These are phyloP conservation scores for Mercurialis annua DNA, from an alignment of 345 rosid genomes.

Conservation along the genomic window DNA sequence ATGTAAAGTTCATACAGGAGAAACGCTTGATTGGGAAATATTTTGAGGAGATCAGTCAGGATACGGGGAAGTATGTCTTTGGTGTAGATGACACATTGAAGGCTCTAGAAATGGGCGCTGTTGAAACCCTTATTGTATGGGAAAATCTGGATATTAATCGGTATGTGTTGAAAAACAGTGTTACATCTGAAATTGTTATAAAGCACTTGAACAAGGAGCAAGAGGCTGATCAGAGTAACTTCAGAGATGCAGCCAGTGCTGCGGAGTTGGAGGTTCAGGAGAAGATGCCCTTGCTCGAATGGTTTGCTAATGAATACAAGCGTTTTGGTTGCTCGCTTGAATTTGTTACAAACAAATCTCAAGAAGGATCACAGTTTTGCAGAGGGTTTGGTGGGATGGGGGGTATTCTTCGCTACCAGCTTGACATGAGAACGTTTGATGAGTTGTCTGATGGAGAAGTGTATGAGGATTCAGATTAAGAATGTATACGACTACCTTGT, in stretches of 20 bases:
- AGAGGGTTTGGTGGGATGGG: constrained; percentile 39
- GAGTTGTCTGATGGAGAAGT: constrained; percentile 21
- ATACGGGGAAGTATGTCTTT: constrained; percentile 33
- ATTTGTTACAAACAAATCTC: constrained; percentile 38
- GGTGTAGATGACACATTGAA: constrained; percentile 36
- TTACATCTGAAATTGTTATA: constrained; percentile 23
- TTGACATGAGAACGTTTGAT: constrained; percentile 27
- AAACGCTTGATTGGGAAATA: constrained; percentile 35
- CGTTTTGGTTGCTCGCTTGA: constrained; percentile 28
- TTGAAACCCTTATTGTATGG: constrained; percentile 34
- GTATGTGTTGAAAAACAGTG: constrained; percentile 30
- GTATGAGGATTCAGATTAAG: constrained; percentile 20
- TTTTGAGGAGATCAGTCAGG: constrained; percentile 39
- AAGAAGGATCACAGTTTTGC: constrained; percentile 38
- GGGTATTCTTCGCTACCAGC: constrained; percentile 33
- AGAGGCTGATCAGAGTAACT: constrained; percentile 31
- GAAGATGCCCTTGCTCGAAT: constrained; percentile 32
- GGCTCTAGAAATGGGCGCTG: constrained; percentile 33
- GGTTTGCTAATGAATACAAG: constrained; percentile 33
- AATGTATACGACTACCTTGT: not conserved
- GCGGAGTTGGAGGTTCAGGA: constrained; percentile 32
- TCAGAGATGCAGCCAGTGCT: constrained; percentile 20
- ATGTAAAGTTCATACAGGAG: constrained; percentile 32
- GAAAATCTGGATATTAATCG: constrained; percentile 36
- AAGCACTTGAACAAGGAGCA: constrained; percentile 36